Percentiles rank a stretch among this genome's conserved stretches.
These are phyloP conservation scores for Deakozyma indianensis DNA, from an alignment of 805 yeast genomes.

Conservation along the genomic window DNA sequence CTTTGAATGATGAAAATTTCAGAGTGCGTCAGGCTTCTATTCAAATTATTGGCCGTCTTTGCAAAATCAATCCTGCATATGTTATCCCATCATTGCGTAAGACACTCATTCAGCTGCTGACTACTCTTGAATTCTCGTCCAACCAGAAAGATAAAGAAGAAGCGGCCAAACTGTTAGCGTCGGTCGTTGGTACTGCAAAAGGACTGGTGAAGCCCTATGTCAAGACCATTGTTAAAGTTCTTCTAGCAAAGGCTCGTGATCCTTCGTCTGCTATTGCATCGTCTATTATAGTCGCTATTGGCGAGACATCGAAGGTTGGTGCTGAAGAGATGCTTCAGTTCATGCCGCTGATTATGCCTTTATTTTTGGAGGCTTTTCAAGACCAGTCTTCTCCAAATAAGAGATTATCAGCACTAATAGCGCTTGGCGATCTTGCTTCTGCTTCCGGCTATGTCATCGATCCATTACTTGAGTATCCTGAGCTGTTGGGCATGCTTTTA, in stretches of 20 bases:
- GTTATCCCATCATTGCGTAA: constrained; percentile 87
- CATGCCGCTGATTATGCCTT: constrained; percentile 68
- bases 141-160: constrained; percentile 72
- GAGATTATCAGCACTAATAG: constrained; percentile 76
- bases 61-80: constrained; percentile 84
- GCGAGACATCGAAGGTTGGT: constrained; percentile 77
- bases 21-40: constrained; percentile 69
- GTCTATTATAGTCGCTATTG: constrained; percentile 72
- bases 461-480: constrained; percentile 85
- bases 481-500: constrained; percentile 65
- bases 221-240: constrained; percentile 75
- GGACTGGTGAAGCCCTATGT: constrained; percentile 83
- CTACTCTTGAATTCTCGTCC: constrained; percentile 73
- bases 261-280: constrained; percentile 62
- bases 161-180: constrained; percentile 59
- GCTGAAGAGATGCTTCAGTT: constrained; percentile 72
- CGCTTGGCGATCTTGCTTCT: constrained; percentile 78
- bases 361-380: constrained; percentile 73
- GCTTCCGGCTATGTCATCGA: constrained; percentile 92
- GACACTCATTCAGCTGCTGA: constrained; percentile 68
- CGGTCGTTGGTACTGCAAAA: constrained; percentile 62
- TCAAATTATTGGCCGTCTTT: constrained; percentile 66
- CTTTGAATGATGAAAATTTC: constrained; percentile 82
- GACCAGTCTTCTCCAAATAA: constrained; percentile 84
- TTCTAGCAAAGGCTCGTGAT: constrained; percentile 64